Conservation (phyloP, 139 green algal genomes). For the Zygnema circumcarinatum region DNA sequence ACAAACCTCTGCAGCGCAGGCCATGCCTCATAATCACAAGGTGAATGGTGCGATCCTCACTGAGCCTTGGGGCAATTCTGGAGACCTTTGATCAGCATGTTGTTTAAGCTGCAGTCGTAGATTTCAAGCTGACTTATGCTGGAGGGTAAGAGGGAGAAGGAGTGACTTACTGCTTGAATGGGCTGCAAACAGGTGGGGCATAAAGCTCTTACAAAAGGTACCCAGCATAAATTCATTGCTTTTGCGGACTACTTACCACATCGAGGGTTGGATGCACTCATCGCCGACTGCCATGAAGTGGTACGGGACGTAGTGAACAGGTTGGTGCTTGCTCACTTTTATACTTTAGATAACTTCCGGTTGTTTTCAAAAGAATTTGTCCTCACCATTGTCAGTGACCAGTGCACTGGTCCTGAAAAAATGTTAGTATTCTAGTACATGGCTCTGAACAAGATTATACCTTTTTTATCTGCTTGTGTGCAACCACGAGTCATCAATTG, state of each 20-base stretch:
- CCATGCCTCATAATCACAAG: neutral
- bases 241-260: conserved; percentile 59
- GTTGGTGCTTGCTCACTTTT: conserved; percentile 2
- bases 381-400: neutral
- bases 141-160: no score
- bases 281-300: conserved; percentile 24
- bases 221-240: conserved; percentile 54
- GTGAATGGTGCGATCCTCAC: neutral
- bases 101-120: no score
- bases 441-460: no score
- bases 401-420: neutral
- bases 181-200: neutral
- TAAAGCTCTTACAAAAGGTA: conserved; percentile 31
- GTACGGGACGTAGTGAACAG: conserved; percentile 24
- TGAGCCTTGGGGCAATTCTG: neutral
- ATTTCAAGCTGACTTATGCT: no score
- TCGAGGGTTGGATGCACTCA: conserved; percentile 37
- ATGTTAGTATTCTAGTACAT: conserved; percentile 9
- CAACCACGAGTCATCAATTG: no score
- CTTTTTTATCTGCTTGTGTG: no score
- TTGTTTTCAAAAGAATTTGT: neutral
- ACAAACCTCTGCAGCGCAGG: neutral
- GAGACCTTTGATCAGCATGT: no score
- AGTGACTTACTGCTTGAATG: no score
- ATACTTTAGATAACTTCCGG: neutral